phyloP scores from a whole-genome alignment of 441 rosid species.

The Daphne laureola region DNA sequence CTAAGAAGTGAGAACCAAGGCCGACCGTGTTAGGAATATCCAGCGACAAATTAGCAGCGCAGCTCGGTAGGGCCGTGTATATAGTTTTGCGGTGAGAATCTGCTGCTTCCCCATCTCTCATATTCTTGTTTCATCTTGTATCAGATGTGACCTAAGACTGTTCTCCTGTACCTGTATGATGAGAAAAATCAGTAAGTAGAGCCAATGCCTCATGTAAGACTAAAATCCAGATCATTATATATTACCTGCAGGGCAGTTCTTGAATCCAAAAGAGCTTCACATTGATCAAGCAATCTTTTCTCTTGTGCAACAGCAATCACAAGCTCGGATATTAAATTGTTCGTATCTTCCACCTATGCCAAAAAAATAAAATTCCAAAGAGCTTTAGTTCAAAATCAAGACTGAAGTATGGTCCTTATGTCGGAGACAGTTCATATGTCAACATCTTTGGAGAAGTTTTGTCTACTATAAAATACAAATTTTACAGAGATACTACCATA shows the following conservation, averaged over 20 bases:
- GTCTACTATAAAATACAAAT: no score
- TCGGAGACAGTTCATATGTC: neutral
- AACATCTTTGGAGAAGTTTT: neutral
- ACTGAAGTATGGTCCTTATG: neutral
- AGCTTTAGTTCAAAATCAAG: conserved; percentile 4
- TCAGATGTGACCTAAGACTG: conserved; percentile 59
- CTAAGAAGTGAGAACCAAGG: conserved; percentile 12
- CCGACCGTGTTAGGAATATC: conserved; percentile 8
- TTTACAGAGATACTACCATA: no score
- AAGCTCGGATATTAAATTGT: conserved; percentile 41
- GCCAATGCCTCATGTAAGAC: no score
- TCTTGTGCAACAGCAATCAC: conserved; percentile 40
- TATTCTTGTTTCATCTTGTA: conserved; percentile 40
- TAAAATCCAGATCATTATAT: neutral
- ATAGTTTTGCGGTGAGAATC: conserved; percentile 4
- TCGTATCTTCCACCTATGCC: conserved; percentile 49
- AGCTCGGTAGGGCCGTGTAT: conserved; percentile 18
- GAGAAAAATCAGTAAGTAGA: conserved; percentile 6
- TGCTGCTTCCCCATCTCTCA: conserved; percentile 20
- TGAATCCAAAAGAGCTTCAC: conserved; percentile 47
- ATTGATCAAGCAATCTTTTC: conserved; percentile 42
- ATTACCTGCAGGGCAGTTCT: conserved; percentile 60
- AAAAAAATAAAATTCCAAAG: conserved; percentile 3
- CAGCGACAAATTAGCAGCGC: conserved; percentile 20
- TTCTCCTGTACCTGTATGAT: conserved; percentile 52